phyloP scores from a whole-genome alignment of 768 basidiomycete genomes.

The Serpula lacrymans region DNA sequence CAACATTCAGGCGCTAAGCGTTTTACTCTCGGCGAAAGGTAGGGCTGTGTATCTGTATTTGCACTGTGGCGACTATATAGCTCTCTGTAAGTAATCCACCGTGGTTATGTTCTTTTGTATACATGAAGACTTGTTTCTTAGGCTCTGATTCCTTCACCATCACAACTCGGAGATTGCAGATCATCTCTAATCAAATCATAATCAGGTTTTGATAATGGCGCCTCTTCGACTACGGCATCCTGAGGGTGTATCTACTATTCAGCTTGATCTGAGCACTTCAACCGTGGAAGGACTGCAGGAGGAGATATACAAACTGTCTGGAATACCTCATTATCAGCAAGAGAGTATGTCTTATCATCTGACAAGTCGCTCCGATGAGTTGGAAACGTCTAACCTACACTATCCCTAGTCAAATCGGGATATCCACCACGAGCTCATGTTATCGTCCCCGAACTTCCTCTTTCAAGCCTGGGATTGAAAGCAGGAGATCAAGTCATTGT shows the following conservation, averaged over 20 bases:
- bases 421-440: constrained; percentile 81
- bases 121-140: too few species aligned
- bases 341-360: constrained; percentile 51
- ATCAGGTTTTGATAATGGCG: too few species aligned
- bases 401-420: constrained; percentile 64
- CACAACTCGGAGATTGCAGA: too few species aligned
- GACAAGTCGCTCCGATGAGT: background rate
- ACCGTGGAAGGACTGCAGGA: constrained; percentile 77
- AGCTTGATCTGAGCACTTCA: constrained; percentile 57
- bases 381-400: constrained; percentile 2
- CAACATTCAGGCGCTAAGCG: too few species aligned
- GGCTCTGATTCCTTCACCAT: too few species aligned
- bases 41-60: too few species aligned
- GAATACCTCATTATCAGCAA: constrained; percentile 75
- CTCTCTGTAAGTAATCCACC: too few species aligned
- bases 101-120: too few species aligned
- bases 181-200: too few species aligned
- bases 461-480: constrained; percentile 74
- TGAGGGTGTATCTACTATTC: constrained; percentile 75
- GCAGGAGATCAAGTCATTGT: constrained; percentile 88
- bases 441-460: constrained; percentile 66
- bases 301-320: constrained; percentile 59
- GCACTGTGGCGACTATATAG: too few species aligned
- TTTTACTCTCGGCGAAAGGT: too few species aligned
- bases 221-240: constrained; percentile 81